Evolutionary conservation across 371 early-diverging fungal genomes (phyloP).

Genomic region (Mucor velutinosus): DNA sequence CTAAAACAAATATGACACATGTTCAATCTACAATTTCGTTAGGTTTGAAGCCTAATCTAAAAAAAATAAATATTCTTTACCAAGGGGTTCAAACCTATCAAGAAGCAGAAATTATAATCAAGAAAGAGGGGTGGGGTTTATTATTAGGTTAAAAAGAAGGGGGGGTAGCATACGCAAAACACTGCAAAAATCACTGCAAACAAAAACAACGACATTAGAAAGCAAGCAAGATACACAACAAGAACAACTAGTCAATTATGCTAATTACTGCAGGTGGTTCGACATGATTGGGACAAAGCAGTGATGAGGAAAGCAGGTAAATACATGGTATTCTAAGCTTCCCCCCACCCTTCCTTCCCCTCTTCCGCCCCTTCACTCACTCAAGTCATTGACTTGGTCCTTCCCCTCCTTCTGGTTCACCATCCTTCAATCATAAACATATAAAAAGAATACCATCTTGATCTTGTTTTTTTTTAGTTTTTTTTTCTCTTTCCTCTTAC

Average conservation of each 20-base stretch:
- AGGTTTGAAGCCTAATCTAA: not conserved
- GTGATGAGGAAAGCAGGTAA: not conserved
- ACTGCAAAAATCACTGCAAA: not conserved
- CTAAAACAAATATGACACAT: not conserved
- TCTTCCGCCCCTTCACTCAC: not conserved
- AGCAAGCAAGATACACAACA: not conserved
- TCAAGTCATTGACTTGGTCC: not conserved
- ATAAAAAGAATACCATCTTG: constrained; percentile 4
- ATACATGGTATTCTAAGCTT: not conserved
- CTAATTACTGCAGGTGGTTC: constrained; percentile 18
- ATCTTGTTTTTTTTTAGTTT: not conserved
- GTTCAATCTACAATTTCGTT: not conserved
- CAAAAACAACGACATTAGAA: not conserved
- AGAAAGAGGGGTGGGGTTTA: not conserved
- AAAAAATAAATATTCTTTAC: not conserved
- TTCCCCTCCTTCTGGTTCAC: not conserved
- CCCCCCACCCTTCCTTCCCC: not conserved
- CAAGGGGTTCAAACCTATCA: not conserved
- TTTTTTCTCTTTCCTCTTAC: not conserved
- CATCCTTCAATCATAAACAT: not conserved
- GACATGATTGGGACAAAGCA: not conserved
- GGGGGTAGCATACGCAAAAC: not conserved
- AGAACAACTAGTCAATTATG: constrained; percentile 12
- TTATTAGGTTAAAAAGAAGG: not conserved
- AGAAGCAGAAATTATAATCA: not conserved